These are phyloP conservation scores for Clonostachys chloroleuca DNA, from an alignment of 2,329 filamentous ascomycete genomes.

Conservation along the genomic window DNA sequence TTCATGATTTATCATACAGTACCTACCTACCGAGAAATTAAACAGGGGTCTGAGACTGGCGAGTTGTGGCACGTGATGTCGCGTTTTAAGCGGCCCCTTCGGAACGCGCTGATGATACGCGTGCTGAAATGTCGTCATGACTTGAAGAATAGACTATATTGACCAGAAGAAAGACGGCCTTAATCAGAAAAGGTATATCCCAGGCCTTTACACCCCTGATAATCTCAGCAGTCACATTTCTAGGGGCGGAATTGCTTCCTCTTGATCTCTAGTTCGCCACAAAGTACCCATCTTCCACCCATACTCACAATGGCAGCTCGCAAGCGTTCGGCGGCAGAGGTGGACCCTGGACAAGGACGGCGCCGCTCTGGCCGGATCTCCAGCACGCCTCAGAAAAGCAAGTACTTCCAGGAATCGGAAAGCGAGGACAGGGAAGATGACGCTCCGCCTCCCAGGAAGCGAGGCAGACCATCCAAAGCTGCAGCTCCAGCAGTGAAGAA, in stretches of 20 bases:
- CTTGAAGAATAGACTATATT: too few species aligned
- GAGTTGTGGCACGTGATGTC: conserved; percentile 1
- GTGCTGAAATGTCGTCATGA: too few species aligned
- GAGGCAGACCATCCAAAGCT: conserved; percentile 15
- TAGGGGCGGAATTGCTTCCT: too few species aligned
- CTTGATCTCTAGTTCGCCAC: too few species aligned
- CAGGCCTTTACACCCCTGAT: too few species aligned
- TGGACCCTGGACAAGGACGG: conserved; percentile 20
- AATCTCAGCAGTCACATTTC: too few species aligned
- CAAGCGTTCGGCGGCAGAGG: conserved; percentile 27
- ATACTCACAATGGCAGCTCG: conserved; percentile 26
- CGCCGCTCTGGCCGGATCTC: conserved; percentile 43
- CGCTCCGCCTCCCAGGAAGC: conserved; percentile 9
- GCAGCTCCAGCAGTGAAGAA: conserved; percentile 3
- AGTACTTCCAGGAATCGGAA: conserved; percentile 40
- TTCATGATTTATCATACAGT: too few species aligned
- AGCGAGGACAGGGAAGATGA: conserved; percentile 12
- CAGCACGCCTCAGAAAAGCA: conserved; percentile 40
- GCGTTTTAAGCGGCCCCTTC: neutral
- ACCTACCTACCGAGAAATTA: too few species aligned
- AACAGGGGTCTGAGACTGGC: too few species aligned
- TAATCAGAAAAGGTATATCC: neutral
- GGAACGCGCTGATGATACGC: too few species aligned
- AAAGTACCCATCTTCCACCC: too few species aligned
- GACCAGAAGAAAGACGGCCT: conserved; percentile 2